Evolutionary conservation across 495 filamentous ascomycete genomes (phyloP).

Genomic region (Tetracladium setigerum): DNA sequence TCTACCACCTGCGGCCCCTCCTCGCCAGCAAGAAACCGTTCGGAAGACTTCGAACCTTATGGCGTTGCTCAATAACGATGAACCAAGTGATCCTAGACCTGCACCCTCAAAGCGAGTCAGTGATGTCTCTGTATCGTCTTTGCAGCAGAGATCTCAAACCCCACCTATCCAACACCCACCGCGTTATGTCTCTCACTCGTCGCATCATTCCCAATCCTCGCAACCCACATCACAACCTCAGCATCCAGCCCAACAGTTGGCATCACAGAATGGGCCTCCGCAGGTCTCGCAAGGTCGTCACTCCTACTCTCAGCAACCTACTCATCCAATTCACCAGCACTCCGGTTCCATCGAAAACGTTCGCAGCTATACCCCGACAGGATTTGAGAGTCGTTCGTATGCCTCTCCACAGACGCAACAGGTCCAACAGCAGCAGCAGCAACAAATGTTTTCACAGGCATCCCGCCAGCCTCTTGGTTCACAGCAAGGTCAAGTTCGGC

Average conservation of each 20-base stretch:
- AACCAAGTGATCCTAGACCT: constrained; percentile 43
- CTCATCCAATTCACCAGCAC: constrained; percentile 29
- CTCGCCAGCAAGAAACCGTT: constrained; percentile 35
- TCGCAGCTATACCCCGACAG: constrained; percentile 24
- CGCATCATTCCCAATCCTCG: background rate
- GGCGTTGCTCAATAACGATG: constrained; percentile 47
- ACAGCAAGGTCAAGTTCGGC: constrained; percentile 14
- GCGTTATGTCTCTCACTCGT: constrained; percentile 8
- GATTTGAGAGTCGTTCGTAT: constrained; percentile 23
- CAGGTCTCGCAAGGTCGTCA: constrained; percentile 30
- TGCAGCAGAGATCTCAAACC: constrained; percentile 11
- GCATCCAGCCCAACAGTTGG: constrained; percentile 1
- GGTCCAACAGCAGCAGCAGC: constrained; percentile 11
- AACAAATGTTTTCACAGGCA: constrained; percentile 16
- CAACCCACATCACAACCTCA: constrained; percentile 10
- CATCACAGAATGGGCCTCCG: constrained; percentile 18
- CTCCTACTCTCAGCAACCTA: constrained; percentile 22
- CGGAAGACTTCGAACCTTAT: constrained; percentile 51
- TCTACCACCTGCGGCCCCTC: constrained; percentile 33
- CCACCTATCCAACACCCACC: constrained; percentile 16
- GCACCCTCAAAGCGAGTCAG: constrained; percentile 36
- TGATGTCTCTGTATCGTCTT: constrained; percentile 7
- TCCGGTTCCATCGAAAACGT: constrained; percentile 17
- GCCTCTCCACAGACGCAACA: constrained; percentile 16
- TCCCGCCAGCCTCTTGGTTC: constrained; percentile 13